A percentile compares a stretch with the other conserved stretches of the same genome.
Conservation (phyloP, 2,329 filamentous ascomycete species). For the Trichoderma semiorbis region DNA sequence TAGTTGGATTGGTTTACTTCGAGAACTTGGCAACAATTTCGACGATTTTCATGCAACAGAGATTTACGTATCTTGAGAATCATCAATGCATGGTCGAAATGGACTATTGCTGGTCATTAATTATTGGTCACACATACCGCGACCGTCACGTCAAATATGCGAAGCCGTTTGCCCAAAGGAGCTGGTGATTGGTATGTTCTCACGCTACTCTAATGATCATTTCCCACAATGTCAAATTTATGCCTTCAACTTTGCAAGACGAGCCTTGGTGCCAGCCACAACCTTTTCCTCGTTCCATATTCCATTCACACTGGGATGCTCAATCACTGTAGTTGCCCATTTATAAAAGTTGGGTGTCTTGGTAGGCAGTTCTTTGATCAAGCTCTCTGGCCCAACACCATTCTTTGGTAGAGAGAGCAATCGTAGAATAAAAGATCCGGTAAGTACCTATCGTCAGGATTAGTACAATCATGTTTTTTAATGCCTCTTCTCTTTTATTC, state of each 20-base stretch:
- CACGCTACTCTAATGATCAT: background rate
- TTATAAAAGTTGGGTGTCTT: constrained; percentile 63
- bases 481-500: background rate
- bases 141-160: background rate
- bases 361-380: constrained; percentile 46
- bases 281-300: constrained; percentile 54
- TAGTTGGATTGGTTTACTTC: background rate
- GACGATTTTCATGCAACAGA: background rate
- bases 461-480: background rate
- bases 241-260: constrained; percentile 20
- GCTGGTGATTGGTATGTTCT: background rate
- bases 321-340: constrained; percentile 60
- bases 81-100: background rate
- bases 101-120: background rate
- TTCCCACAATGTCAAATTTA: background rate
- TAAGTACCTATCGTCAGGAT: constrained; percentile 47
- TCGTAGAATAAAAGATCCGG: constrained; percentile 65
- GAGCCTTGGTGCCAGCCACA: constrained; percentile 22
- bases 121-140: background rate
- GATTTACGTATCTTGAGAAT: background rate
- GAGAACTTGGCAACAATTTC: background rate
- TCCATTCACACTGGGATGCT: constrained; percentile 62
- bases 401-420: constrained; percentile 53
- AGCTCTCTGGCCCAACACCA: constrained; percentile 48
- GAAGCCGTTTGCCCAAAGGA: background rate